Percentiles rank a stretch among this genome's conserved stretches.
phyloP scores from a whole-genome alignment of 2,329 filamentous ascomycete genomes.

The Colletotrichum sp. region DNA sequence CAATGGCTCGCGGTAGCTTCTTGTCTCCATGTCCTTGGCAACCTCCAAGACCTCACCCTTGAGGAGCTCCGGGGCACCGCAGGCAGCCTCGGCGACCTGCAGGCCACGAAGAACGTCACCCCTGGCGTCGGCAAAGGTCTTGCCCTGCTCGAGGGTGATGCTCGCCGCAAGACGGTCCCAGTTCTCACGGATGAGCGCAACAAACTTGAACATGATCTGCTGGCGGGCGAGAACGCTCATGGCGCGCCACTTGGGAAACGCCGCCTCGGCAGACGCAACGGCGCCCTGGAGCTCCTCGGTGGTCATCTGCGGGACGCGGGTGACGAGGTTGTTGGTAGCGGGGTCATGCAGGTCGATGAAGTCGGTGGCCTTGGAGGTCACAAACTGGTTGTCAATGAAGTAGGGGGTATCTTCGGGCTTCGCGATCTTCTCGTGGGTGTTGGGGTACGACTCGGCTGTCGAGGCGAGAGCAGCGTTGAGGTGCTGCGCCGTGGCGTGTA shows the following conservation, averaged over 20 bases:
- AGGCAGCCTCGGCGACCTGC: constrained; percentile 85
- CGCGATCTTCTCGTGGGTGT: constrained; percentile 73
- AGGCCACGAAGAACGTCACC: constrained; percentile 83
- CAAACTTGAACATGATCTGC: constrained; percentile 89
- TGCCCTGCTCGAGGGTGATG: constrained; percentile 88
- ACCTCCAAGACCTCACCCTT: constrained; percentile 87
- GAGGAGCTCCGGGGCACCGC: constrained; percentile 80
- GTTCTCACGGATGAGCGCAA: constrained; percentile 79
- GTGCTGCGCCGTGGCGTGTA: constrained; percentile 63
- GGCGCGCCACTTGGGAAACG: constrained; percentile 75
- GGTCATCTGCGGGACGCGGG: constrained; percentile 82
- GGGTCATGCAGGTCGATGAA: constrained; percentile 85
- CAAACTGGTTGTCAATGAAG: constrained; percentile 83
- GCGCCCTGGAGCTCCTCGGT: constrained; percentile 77
- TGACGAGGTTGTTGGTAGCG: constrained; percentile 85
- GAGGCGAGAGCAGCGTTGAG: constrained; percentile 60
- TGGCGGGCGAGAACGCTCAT: constrained; percentile 77
- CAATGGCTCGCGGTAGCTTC: constrained; percentile 81
- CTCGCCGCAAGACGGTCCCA: constrained; percentile 85
- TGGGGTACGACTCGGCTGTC: constrained; percentile 68
- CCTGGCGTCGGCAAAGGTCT: constrained; percentile 83
- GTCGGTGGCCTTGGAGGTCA: constrained; percentile 68
- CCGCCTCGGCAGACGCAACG: constrained; percentile 77
- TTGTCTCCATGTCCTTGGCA: constrained; percentile 88
- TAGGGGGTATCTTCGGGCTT: constrained; percentile 75